Percentiles rank a stretch among this genome's conserved stretches.
These are phyloP conservation scores for Hypoxylon sp. DNA, from an alignment of 2,329 filamentous ascomycete genomes.

Conservation along the genomic window DNA sequence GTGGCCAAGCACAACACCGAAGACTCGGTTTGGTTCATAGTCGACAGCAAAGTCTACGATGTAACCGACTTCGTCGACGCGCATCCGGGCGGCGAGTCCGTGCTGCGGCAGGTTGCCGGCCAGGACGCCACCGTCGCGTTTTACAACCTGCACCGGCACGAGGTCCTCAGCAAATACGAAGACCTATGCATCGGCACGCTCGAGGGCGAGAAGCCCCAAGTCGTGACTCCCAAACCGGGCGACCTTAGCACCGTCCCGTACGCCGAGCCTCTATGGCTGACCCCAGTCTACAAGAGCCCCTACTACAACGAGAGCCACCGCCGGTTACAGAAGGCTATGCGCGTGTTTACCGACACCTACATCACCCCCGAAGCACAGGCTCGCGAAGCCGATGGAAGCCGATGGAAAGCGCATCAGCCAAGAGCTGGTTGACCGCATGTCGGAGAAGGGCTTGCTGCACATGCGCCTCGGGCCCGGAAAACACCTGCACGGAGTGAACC, in stretches of 20 bases:
- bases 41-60: slow-evolving; percentile 91
- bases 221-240: slow-evolving; percentile 78
- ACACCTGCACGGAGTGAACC: slow-evolving; percentile 79
- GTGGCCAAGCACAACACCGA: slow-evolving; percentile 83
- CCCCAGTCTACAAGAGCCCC: slow-evolving; percentile 80
- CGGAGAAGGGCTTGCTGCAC: slow-evolving; percentile 79
- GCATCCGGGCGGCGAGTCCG: slow-evolving; percentile 85
- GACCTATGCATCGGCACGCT: slow-evolving; percentile 82
- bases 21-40: slow-evolving; percentile 85
- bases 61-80: slow-evolving; percentile 87
- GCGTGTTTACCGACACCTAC: slow-evolving; percentile 80
- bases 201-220: slow-evolving; percentile 80
- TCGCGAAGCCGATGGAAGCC: slow-evolving; percentile 82
- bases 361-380: slow-evolving; percentile 81
- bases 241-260: slow-evolving; percentile 85
- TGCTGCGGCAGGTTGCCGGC: slow-evolving; percentile 85
- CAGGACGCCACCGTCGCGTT: slow-evolving; percentile 86
- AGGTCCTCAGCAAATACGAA: slow-evolving; percentile 86
- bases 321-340: slow-evolving; percentile 76
- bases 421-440: slow-evolving; percentile 83
- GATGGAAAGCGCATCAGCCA: slow-evolving; percentile 80
- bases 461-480: slow-evolving; percentile 89
- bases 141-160: slow-evolving; percentile 93
- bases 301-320: slow-evolving; percentile 85
- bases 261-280: slow-evolving; percentile 87